Evolutionary conservation across 2,329 filamentous ascomycete genomes (phyloP).

Genomic region (Paracoccidioides brasiliensis): DNA sequence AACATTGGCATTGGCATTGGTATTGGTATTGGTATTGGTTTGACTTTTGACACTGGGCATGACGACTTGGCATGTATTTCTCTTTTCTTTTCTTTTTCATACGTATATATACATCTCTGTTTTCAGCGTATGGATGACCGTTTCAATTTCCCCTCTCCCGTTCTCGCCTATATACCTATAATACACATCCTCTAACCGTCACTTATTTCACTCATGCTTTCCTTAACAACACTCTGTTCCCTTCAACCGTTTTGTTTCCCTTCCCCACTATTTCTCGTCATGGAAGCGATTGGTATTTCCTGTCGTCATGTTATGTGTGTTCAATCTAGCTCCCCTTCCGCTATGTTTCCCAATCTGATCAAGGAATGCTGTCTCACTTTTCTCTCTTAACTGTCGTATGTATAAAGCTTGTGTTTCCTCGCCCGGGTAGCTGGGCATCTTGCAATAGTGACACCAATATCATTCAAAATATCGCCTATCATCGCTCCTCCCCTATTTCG

Average conservation of each 20-base stretch:
- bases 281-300: not conserved
- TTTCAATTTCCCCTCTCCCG: not conserved
- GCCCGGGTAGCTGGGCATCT: not conserved
- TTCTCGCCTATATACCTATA: not conserved
- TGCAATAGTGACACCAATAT: not conserved
- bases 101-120: not conserved
- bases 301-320: not conserved
- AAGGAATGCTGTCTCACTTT: not conserved
- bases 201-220: not conserved
- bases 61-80: not conserved
- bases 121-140: not conserved
- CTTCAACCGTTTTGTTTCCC: not conserved
- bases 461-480: not conserved
- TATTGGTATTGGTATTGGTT: not conserved
- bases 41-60: not conserved
- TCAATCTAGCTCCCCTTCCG: not conserved
- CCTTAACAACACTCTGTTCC: not conserved
- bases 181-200: not conserved
- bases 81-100: constrained; percentile 4
- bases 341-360: not conserved
- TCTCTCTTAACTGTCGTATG: not conserved
- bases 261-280: not conserved
- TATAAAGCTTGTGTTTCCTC: not conserved
- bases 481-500: no score
- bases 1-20: not conserved